Conservation (phyloP, 345 rosid genomes). For the Eucalyptus shirleyi region DNA sequence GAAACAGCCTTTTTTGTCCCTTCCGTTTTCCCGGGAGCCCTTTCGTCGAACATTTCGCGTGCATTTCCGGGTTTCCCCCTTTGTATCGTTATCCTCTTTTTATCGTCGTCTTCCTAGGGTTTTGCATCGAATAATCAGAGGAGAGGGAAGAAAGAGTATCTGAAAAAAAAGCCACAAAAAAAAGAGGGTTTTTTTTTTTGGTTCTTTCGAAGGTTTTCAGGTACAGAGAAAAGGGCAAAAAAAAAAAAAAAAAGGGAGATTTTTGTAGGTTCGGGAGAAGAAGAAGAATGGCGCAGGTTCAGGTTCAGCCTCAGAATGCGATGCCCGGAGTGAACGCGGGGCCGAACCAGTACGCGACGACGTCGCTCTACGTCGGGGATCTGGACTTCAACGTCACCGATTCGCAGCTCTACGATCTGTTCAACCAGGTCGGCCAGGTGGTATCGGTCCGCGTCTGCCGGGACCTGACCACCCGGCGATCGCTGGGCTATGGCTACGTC, state of each 20-base stretch:
- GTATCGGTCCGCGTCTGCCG: slow-evolving; percentile 77
- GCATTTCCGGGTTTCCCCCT: background rate
- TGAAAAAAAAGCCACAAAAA: background rate
- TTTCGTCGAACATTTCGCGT: background rate
- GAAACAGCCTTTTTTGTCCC: background rate
- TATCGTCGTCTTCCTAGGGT: slow-evolving; percentile 1
- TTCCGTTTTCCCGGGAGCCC: background rate
- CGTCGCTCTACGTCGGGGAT: slow-evolving; percentile 93
- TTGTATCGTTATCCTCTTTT: background rate
- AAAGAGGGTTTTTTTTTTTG: background rate
- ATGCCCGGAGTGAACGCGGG: slow-evolving; percentile 5
- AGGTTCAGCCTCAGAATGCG: slow-evolving; percentile 24
- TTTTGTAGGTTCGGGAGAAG: background rate
- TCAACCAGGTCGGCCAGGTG: slow-evolving; percentile 75
- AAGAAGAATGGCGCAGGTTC: slow-evolving; percentile 49
- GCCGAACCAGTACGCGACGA: slow-evolving; percentile 39
- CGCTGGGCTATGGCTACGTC: slow-evolving; percentile 89
- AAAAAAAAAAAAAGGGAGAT: background rate
- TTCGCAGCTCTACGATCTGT: slow-evolving; percentile 73
- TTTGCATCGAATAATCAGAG: slow-evolving; percentile 40
- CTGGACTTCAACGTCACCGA: slow-evolving; percentile 69
- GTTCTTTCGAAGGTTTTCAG: background rate
- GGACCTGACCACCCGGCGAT: slow-evolving; percentile 62
- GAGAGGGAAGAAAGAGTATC: slow-evolving; percentile 47
- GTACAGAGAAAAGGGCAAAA: background rate